Conservation (phyloP, 176 grass and related monocot genomes). For the Rhipidocladum racemiflorum region DNA sequence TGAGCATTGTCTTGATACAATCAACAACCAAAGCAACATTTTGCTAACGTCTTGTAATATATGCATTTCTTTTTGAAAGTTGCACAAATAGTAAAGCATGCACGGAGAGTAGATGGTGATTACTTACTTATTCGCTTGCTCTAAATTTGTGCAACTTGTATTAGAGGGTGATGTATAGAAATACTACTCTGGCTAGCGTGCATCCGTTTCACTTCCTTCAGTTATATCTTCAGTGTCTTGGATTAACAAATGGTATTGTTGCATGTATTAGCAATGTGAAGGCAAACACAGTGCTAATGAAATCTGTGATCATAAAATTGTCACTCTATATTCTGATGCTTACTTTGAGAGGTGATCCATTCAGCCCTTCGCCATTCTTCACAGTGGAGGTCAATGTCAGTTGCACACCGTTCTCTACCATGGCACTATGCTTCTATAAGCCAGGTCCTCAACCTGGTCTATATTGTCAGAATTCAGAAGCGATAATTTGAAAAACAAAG, state of each 20-base stretch:
- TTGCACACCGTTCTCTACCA: slow-evolving; percentile 41
- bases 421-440: slow-evolving; percentile 28
- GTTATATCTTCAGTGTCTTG: no score
- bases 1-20: background rate
- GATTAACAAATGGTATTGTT: no score
- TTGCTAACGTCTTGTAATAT: no score
- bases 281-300: background rate
- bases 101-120: no score
- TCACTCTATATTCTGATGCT: background rate
- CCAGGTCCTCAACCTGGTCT: slow-evolving; percentile 25
- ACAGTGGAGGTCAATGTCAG: slow-evolving; percentile 33
- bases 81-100: no score
- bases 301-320: background rate
- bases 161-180: no score
- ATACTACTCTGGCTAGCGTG: no score
- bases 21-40: background rate
- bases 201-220: background rate
- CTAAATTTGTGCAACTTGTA: no score
- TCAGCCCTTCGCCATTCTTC: slow-evolving; percentile 33
- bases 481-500: background rate
- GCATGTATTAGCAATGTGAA: no score
- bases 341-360: slow-evolving; percentile 44
- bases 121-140: no score
- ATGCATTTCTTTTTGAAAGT: no score
- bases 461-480: background rate